A percentile compares a stretch with the other conserved stretches of the same genome.
These are phyloP conservation scores for Tetramitus jugosus DNA, from an alignment of 208 protist species.

Conservation along the genomic window DNA sequence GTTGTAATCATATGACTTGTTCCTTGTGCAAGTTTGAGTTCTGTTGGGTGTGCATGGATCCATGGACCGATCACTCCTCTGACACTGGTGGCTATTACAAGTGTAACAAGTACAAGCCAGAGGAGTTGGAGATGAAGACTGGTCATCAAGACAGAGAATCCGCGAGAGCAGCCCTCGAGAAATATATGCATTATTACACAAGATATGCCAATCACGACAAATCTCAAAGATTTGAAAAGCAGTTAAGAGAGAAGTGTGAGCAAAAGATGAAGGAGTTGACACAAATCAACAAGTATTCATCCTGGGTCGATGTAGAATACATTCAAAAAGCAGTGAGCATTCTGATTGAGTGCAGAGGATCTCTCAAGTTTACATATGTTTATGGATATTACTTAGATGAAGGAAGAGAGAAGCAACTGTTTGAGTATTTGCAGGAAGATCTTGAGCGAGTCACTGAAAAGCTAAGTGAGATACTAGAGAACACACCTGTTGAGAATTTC, in stretches of 20 bases:
- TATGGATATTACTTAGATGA: slow-evolving; percentile 39
- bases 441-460: slow-evolving; percentile 22
- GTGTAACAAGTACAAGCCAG: slow-evolving; percentile 20
- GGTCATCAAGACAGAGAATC: background rate
- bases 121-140: background rate
- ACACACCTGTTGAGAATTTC: slow-evolving; percentile 8
- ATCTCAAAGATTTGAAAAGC: slow-evolving; percentile 35
- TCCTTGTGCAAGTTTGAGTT: slow-evolving; percentile 17
- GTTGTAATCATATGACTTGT: slow-evolving; percentile 51
- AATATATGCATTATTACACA: slow-evolving; percentile 41
- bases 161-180: slow-evolving; percentile 19
- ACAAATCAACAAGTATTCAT: slow-evolving; percentile 3
- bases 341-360: slow-evolving; percentile 29
- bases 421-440: slow-evolving; percentile 37
- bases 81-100: slow-evolving; percentile 20
- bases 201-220: slow-evolving; percentile 36
- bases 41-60: slow-evolving; percentile 23
- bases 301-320: slow-evolving; percentile 32
- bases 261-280: slow-evolving; percentile 31
- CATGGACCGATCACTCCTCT: background rate
- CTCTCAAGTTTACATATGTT: slow-evolving; percentile 43
- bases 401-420: slow-evolving; percentile 37
- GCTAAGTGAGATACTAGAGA: slow-evolving; percentile 1
- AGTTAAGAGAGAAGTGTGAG: slow-evolving; percentile 18
- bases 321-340: slow-evolving; percentile 31